Evolutionary conservation across 2,329 filamentous ascomycete species (phyloP).

Genomic region (Triangularia setosa): DNA sequence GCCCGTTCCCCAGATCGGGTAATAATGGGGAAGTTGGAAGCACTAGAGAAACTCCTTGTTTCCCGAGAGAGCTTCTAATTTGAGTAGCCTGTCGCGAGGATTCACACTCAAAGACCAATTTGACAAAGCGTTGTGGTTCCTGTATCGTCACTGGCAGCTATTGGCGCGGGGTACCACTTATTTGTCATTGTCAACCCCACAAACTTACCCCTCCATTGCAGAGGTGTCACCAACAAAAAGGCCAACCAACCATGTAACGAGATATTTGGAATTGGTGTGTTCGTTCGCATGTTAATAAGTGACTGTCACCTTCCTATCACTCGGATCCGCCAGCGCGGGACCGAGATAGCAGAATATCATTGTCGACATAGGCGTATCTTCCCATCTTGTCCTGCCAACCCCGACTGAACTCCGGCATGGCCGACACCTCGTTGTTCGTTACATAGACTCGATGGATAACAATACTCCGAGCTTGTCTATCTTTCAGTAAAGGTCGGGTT

Average conservation of each 20-base stretch:
- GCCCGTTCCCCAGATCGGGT: background rate
- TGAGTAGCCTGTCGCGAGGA: background rate
- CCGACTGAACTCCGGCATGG: background rate
- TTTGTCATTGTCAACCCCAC: conserved; percentile 15
- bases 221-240: background rate
- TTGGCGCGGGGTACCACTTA: conserved; percentile 2
- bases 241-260: background rate
- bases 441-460: background rate
- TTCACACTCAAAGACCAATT: background rate
- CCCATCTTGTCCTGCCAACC: background rate
- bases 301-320: background rate
- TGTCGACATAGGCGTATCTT: background rate
- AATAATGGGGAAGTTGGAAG: background rate
- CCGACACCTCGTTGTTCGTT: background rate
- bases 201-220: conserved; percentile 4
- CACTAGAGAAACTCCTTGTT: background rate
- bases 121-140: background rate
- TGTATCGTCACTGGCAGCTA: background rate
- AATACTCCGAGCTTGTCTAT: background rate
- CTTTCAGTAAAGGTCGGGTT: background rate
- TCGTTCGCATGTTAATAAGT: background rate
- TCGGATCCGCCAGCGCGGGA: background rate
- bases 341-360: background rate
- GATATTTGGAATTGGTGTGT: conserved; percentile 10
- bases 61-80: background rate